Percentiles rank a stretch among this genome's conserved stretches.
These are phyloP conservation scores for Populus hybrid DNA, from an alignment of 441 rosid genomes.

Conservation along the genomic window DNA sequence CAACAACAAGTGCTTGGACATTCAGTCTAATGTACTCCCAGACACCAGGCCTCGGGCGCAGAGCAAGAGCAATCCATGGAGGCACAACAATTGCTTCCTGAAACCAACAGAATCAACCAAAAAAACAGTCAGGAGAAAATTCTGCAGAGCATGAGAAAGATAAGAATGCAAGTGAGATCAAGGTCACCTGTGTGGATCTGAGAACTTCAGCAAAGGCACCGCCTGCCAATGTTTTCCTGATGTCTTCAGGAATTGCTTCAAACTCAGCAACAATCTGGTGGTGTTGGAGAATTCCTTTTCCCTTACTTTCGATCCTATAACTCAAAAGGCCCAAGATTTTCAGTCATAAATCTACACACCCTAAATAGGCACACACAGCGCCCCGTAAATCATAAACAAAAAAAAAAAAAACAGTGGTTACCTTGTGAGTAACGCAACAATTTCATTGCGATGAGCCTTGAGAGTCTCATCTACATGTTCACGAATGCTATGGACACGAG, in stretches of 20 bases:
- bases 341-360: neutral
- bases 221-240: constrained; percentile 57
- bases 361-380: neutral
- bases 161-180: neutral
- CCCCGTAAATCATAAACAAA: too few species aligned
- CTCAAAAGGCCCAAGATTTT: neutral
- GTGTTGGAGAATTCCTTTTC: constrained; percentile 80
- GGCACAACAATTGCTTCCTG: constrained; percentile 90
- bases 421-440: constrained; percentile 88
- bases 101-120: constrained; percentile 13
- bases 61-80: constrained; percentile 87
- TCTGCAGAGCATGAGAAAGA: neutral
- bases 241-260: constrained; percentile 64
- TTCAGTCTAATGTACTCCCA: constrained; percentile 90
- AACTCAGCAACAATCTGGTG: constrained; percentile 81
- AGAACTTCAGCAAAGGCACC: constrained; percentile 65
- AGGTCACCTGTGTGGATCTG: constrained; percentile 63
- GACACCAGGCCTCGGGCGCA: constrained; percentile 91
- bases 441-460: constrained; percentile 70
- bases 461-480: constrained; percentile 88
- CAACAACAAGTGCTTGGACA: constrained; percentile 73
- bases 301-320: constrained; percentile 68
- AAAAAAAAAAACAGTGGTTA: constrained; percentile 17
- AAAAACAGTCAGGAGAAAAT: neutral
- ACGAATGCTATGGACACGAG: constrained; percentile 89